These are phyloP conservation scores for Cucumis hystrix DNA, from an alignment of 306 rosid genomes.

Conservation along the genomic window DNA sequence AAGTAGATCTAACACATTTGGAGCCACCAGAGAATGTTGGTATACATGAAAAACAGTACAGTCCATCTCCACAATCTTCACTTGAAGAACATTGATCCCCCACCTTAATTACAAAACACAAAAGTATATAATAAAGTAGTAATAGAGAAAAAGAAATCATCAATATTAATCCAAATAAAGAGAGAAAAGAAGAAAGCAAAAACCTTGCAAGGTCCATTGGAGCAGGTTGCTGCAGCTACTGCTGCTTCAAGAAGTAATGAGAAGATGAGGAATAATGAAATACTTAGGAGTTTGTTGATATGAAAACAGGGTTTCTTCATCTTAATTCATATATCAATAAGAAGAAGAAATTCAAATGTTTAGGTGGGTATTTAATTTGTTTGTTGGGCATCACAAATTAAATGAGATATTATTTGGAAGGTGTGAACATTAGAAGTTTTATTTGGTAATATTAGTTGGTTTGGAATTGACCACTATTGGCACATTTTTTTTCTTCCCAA, in stretches of 20 bases:
- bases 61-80: slow-evolving; percentile 52
- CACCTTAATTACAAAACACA: background rate
- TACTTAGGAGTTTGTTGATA: background rate
- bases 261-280: slow-evolving; percentile 11
- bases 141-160: background rate
- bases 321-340: no score
- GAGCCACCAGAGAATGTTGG: slow-evolving; percentile 29
- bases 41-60: slow-evolving; percentile 48
- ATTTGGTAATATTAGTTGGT: background rate
- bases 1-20: slow-evolving; percentile 58
- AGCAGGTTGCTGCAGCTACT: slow-evolving; percentile 21
- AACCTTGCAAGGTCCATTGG: slow-evolving; percentile 60
- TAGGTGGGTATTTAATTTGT: background rate
- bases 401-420: background rate
- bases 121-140: background rate
- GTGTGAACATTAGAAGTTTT: background rate
- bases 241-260: background rate
- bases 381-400: no score
- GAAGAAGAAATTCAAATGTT: background rate
- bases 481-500: no score
- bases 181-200: background rate
- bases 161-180: background rate
- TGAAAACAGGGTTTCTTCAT: slow-evolving; percentile 21
- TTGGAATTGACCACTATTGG: no score
- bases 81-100: slow-evolving; percentile 44